Percentiles rank a stretch among this genome's conserved stretches.
Conservation (phyloP, 2,329 filamentous ascomycete genomes). For the Chaetothyriales sp. region DNA sequence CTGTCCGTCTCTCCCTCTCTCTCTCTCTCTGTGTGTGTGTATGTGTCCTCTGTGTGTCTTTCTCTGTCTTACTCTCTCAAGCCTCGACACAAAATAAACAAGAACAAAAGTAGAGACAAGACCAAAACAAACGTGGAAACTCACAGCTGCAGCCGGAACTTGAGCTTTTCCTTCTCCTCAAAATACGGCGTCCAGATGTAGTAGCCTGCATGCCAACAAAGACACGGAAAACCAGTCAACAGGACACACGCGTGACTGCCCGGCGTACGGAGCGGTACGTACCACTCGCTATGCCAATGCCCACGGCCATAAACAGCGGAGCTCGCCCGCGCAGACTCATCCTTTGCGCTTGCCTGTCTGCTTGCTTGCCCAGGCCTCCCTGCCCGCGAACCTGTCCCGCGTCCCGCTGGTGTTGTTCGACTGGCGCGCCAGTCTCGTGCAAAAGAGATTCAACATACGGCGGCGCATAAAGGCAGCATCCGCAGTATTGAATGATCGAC, state of each 20-base stretch:
- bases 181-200: conserved; percentile 6
- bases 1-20: too few species aligned
- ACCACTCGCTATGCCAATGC: conserved; percentile 3
- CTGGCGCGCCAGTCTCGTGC: too few species aligned
- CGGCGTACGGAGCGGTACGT: background rate
- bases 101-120: background rate
- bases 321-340: background rate
- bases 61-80: too few species aligned
- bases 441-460: too few species aligned
- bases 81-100: background rate
- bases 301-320: background rate
- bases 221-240: background rate
- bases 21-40: too few species aligned
- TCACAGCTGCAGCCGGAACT: background rate
- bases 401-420: too few species aligned
- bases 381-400: too few species aligned
- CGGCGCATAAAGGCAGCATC: too few species aligned
- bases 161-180: conserved; percentile 12
- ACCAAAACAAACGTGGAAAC: background rate
- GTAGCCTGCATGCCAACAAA: background rate
- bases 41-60: too few species aligned
- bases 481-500: too few species aligned
- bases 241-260: too few species aligned
- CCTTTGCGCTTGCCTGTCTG: background rate
- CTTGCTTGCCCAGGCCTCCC: background rate